Evolutionary conservation across 2,329 filamentous ascomycete species (phyloP).

Genomic region (Talaromyces atroroseus): DNA sequence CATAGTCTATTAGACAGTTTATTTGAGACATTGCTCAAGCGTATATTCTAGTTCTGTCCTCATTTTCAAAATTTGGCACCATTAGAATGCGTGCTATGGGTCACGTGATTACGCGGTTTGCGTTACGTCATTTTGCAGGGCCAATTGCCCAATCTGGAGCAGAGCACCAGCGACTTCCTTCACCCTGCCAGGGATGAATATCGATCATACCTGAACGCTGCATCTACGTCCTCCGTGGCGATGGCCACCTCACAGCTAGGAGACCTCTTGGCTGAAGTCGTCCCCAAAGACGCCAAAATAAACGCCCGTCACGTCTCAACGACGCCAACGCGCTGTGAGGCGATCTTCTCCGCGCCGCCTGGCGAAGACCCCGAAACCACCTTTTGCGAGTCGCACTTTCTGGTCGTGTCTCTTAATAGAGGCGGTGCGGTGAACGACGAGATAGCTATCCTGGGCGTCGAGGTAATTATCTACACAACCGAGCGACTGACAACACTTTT

Average conservation of each 20-base stretch:
- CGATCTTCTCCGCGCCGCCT: constrained; percentile 75
- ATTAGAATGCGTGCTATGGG: no score
- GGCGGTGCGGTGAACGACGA: constrained; percentile 30
- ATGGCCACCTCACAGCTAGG: constrained; percentile 33
- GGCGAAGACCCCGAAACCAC: constrained; percentile 68
- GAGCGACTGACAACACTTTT: constrained; percentile 78
- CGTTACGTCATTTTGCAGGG: neutral
- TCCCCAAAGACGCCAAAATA: constrained; percentile 54
- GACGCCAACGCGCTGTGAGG: constrained; percentile 65
- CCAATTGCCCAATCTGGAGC: no score
- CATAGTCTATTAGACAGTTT: no score
- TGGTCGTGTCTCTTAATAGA: constrained; percentile 50
- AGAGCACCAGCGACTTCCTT: neutral
- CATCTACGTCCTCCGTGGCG: neutral
- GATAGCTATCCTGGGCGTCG: constrained; percentile 74
- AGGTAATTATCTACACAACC: constrained; percentile 82
- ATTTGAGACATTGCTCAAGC: no score
- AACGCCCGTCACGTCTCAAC: constrained; percentile 83
- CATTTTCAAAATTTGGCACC: no score
- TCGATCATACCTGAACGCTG: neutral
- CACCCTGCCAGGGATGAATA: no score
- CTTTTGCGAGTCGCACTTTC: constrained; percentile 79
- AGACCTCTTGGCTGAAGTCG: constrained; percentile 46
- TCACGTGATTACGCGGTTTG: neutral
- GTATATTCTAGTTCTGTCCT: no score